phyloP scores from a whole-genome alignment of 75 land plant genomes.

The Cupressus sempervirens region DNA sequence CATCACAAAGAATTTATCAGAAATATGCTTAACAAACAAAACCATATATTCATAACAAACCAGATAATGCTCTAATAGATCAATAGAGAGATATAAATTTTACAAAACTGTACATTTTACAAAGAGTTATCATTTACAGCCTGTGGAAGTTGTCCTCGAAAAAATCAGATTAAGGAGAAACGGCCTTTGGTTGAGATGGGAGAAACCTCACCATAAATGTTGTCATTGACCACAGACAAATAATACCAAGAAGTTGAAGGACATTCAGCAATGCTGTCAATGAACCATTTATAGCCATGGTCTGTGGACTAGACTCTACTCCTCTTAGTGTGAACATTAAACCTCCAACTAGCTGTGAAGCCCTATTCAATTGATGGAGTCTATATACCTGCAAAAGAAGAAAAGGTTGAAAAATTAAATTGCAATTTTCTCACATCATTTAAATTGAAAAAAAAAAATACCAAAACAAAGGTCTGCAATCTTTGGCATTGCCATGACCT shows the following conservation, averaged over 20 bases:
- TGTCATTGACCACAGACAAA: slow-evolving; percentile 90
- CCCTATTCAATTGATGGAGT: slow-evolving; percentile 91
- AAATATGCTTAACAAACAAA: background rate
- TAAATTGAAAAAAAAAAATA: background rate
- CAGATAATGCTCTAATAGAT: background rate
- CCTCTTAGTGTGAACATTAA: slow-evolving; percentile 79
- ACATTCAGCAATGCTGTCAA: slow-evolving; percentile 66
- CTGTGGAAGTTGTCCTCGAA: background rate
- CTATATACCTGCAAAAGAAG: slow-evolving; percentile 73
- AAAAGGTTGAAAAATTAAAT: background rate
- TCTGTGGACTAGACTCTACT: slow-evolving; percentile 70
- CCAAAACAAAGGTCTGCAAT: background rate
- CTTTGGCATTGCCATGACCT: background rate
- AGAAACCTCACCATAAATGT: slow-evolving; percentile 72
- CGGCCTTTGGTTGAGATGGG: slow-evolving; percentile 32
- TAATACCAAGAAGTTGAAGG: slow-evolving; percentile 80
- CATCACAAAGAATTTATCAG: background rate
- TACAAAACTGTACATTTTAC: background rate
- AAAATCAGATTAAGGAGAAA: background rate
- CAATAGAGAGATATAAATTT: background rate
- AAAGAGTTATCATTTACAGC: background rate
- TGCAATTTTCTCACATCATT: background rate
- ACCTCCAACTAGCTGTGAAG: slow-evolving; percentile 93
- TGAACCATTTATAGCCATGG: slow-evolving; percentile 76
- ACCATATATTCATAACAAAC: background rate